Evolutionary conservation across 73 alveolate species (phyloP).

Genomic region (Blepharisma stoltei): DNA sequence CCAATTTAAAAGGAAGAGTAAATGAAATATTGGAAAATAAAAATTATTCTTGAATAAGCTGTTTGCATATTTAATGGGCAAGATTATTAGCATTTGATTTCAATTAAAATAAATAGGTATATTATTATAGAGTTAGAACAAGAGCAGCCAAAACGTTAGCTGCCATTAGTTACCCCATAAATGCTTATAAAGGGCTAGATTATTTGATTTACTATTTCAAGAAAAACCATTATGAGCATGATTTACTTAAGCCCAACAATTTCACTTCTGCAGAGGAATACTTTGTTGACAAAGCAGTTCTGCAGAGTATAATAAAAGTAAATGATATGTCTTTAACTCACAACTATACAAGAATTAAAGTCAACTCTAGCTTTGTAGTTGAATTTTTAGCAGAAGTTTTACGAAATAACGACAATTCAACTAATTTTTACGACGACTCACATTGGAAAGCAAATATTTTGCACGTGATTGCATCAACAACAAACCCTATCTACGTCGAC

Average conservation of each 20-base stretch:
- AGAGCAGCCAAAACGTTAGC: slow-evolving; percentile 42
- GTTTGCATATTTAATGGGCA: slow-evolving; percentile 30
- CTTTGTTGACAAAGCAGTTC: slow-evolving; percentile 40
- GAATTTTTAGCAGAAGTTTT: slow-evolving; percentile 34
- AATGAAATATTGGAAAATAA: slow-evolving; percentile 26
- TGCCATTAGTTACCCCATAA: slow-evolving; percentile 22
- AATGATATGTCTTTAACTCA: slow-evolving; percentile 29
- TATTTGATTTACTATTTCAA: slow-evolving; percentile 27
- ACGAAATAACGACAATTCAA: slow-evolving; percentile 47
- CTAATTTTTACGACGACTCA: slow-evolving; percentile 54
- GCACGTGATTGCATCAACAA: slow-evolving; percentile 36
- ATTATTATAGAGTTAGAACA: slow-evolving; percentile 54
- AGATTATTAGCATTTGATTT: no score
- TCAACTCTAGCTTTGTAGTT: slow-evolving; percentile 36
- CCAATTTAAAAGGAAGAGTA: no score
- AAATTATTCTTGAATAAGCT: slow-evolving; percentile 36
- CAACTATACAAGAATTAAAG: slow-evolving; percentile 10
- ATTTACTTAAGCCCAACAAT: slow-evolving; percentile 44
- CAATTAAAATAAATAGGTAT: slow-evolving; percentile 39
- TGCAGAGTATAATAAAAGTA: slow-evolving; percentile 34
- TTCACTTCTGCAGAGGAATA: slow-evolving; percentile 40
- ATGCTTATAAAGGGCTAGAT: slow-evolving; percentile 26
- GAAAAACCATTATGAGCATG: slow-evolving; percentile 31
- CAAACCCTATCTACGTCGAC: slow-evolving; percentile 32
- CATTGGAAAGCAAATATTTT: slow-evolving; percentile 34